Evolutionary conservation across 805 yeast species (phyloP).

Genomic region (Isabelozyma rhagii): DNA sequence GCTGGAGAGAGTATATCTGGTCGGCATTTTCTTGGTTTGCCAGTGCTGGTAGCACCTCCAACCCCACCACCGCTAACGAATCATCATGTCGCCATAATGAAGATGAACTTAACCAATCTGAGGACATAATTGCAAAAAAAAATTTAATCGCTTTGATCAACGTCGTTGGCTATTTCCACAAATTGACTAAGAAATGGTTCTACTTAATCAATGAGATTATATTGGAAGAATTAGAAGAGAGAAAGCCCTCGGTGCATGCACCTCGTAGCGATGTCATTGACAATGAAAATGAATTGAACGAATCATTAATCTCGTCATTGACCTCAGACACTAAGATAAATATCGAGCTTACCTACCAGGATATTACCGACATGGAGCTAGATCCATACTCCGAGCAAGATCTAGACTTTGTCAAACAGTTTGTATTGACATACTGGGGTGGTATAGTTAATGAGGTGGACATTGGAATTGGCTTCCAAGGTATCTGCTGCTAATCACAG

Average conservation of each 20-base stretch:
- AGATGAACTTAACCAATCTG: neutral
- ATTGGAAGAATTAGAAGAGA: conserved; percentile 22
- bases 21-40: conserved; percentile 85
- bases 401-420: conserved; percentile 31
- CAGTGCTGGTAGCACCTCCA: conserved; percentile 57
- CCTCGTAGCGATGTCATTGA: neutral
- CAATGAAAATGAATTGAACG: neutral
- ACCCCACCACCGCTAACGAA: neutral
- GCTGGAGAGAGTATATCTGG: conserved; percentile 62
- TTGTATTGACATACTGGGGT: conserved; percentile 34
- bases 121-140: neutral
- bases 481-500: conserved; percentile 23
- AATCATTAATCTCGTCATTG: neutral
- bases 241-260: neutral
- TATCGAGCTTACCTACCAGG: conserved; percentile 38
- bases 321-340: conserved; percentile 8
- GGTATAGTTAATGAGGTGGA: conserved; percentile 23
- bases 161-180: conserved; percentile 38
- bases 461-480: conserved; percentile 30
- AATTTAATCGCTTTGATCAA: conserved; percentile 15
- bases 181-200: conserved; percentile 36
- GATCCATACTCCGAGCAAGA: conserved; percentile 41
- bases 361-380: conserved; percentile 38
- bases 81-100: neutral
- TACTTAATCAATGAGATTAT: conserved; percentile 32